phyloP scores from a whole-genome alignment of 495 filamentous ascomycete genomes.

The Tuber borchii region DNA sequence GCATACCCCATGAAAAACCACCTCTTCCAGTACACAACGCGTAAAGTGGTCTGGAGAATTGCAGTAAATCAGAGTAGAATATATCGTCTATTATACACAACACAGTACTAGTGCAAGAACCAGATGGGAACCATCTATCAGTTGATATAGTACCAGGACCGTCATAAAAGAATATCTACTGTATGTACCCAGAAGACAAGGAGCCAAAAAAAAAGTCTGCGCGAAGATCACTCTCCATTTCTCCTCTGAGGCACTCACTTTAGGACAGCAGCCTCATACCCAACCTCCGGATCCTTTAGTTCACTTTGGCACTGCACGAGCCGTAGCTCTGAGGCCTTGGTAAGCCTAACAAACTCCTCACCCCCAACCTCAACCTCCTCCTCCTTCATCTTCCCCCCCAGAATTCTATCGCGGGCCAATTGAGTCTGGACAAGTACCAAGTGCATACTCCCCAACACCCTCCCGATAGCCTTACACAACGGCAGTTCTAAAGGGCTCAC shows the following conservation, averaged over 20 bases:
- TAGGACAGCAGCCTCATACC: constrained; percentile 10
- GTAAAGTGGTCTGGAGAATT: neutral
- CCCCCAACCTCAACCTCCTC: constrained; percentile 42
- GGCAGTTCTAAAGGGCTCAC: constrained; percentile 66
- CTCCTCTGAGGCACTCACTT: constrained; percentile 22
- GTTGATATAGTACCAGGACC: neutral
- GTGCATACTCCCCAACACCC: constrained; percentile 91
- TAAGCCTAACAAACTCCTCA: constrained; percentile 38
- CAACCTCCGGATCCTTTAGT: constrained; percentile 21
- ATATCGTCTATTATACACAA: neutral
- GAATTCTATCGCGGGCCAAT: constrained; percentile 56
- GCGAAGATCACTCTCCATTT: neutral
- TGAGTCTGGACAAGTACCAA: constrained; percentile 71
- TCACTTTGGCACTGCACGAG: constrained; percentile 36
- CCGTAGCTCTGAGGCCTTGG: constrained; percentile 41
- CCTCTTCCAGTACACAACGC: neutral
- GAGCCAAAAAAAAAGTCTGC: neutral
- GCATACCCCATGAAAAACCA: neutral
- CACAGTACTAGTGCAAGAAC: neutral
- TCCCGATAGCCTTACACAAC: constrained; percentile 72
- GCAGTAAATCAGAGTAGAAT: neutral
- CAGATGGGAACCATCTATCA: neutral
- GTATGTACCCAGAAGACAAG: neutral
- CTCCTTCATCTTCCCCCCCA: constrained; percentile 41
- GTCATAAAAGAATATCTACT: neutral